Evolutionary conservation across 345 rosid species (phyloP), one percentile per base, ranked within the genome.

Genomic region (Melaleuca quinquenervia): DNA sequence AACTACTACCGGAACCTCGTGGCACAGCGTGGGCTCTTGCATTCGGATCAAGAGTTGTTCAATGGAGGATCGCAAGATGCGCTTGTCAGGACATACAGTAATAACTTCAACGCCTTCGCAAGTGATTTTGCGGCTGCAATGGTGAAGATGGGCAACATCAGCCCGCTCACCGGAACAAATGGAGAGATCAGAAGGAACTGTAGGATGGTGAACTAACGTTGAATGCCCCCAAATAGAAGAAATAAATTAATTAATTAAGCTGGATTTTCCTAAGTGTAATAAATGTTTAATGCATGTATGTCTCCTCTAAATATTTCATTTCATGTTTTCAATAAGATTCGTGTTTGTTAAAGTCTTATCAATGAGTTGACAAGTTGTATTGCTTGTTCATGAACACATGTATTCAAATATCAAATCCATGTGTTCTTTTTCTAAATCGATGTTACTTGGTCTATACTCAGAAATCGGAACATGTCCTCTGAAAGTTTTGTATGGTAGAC

Each of bases 131-230:
- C 87, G 7, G 85, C 90, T 7, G 91, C 93, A 7, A 91, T 92
- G 94, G 88, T 92, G 45, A 90, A 51, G 89, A 92, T 90, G 94
- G 90, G 91, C 20, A 91, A 89, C 78, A 86, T 90, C 21, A 85
- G 90, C 29, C 93, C 91, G 7, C 92, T 92, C 50, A 86, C 92
- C 0, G 90, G 91, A 20, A 82, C 88, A 3, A 82, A 84, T 10
- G 92, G 94, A 3, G 92, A 92, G 86, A 88, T 91, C 12, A 88
- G 92, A 82, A 88, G 88, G 52, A 90, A 84, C 70, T 92, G 93
- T 88, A 85, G 92, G 64, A 52, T 45, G 70, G 83, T 85, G 15
- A 91, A 90, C 60, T 86, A n/a, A 84, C 75, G 44, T 62, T 62
- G 48, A 70, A 18, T 18, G 48, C 48, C 48, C n/a, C 13, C 78